Conservation (phyloP, 164 flowering plant species). For the Aristolochia californica region DNA sequence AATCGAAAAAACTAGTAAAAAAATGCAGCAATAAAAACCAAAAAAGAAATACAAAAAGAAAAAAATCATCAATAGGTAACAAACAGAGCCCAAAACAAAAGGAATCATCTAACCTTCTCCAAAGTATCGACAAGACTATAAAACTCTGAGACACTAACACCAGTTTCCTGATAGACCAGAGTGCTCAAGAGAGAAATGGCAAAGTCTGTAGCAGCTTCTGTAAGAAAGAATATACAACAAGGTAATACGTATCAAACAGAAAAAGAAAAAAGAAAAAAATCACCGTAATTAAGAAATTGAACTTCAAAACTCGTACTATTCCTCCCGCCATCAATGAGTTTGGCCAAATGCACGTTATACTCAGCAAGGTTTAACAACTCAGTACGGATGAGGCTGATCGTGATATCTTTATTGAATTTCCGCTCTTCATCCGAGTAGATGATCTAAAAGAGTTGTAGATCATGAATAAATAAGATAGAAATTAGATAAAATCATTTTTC, state of each 20-base stretch:
- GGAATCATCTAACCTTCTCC: constrained; percentile 47
- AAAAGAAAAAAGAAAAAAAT: not conserved
- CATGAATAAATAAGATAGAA: too few relatives aligned
- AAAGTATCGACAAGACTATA: constrained; percentile 87
- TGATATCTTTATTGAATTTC: constrained; percentile 80
- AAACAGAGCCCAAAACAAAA: not conserved
- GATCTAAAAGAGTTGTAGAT: constrained; percentile 36
- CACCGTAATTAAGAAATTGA: not conserved
- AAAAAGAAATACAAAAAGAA: not conserved
- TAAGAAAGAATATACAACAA: constrained; percentile 14
- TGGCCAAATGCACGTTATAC: constrained; percentile 88
- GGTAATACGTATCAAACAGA: constrained; percentile 5
- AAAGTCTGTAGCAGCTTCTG: constrained; percentile 93
- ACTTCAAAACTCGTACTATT: constrained; percentile 47
- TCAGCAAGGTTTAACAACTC: constrained; percentile 84
- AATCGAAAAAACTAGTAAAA: not conserved
- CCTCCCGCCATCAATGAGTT: constrained; percentile 91
- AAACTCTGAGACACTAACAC: constrained; percentile 62
- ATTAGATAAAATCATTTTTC: too few relatives aligned
- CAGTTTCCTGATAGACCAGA: constrained; percentile 54
- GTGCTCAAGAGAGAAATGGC: constrained; percentile 69
- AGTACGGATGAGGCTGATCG: constrained; percentile 69
- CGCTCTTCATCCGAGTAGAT: constrained; percentile 85
- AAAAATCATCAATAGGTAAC: not conserved
- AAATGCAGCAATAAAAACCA: not conserved